Evolutionary conservation across 257 asterid species (phyloP).

Genomic region (Phtheirospermum japonicum): DNA sequence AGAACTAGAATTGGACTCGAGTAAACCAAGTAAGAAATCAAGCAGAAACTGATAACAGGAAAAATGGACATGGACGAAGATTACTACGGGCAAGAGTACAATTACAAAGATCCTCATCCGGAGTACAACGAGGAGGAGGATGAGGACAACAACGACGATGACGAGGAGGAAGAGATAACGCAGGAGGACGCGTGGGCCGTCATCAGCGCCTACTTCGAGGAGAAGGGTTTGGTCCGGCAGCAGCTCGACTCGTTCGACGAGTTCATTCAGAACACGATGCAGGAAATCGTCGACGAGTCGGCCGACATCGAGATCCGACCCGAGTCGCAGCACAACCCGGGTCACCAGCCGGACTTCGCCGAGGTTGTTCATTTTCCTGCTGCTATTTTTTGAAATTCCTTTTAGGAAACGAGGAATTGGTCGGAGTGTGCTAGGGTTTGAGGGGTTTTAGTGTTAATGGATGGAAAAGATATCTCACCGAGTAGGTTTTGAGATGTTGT

Average conservation of each 20-base stretch:
- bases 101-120: conserved; percentile 21
- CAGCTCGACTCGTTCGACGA: conserved; percentile 96
- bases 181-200: conserved; percentile 99
- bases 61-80: conserved; percentile 67
- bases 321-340: conserved; percentile 27
- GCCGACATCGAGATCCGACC: conserved; percentile 96
- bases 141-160: conserved; percentile 34
- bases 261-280: conserved; percentile 97
- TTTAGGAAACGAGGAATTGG: neutral
- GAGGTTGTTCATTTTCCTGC: neutral
- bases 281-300: conserved; percentile 92
- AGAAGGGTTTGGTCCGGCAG: conserved; percentile 92
- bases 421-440: neutral
- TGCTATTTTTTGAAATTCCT: neutral
- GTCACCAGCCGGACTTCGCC: conserved; percentile 8
- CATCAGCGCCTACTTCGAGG: conserved; percentile 93
- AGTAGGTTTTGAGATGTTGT: neutral
- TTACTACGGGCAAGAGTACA: conserved; percentile 43
- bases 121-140: conserved; percentile 48
- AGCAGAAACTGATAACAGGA: neutral
- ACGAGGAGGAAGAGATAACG: conserved; percentile 75
- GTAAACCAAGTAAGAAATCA: neutral
- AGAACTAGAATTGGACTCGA: conserved; percentile 25
- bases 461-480: neutral
- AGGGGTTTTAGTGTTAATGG: neutral